phyloP scores from a whole-genome alignment of 768 basidiomycete genomes.

The Nidularia pulvinata region DNA sequence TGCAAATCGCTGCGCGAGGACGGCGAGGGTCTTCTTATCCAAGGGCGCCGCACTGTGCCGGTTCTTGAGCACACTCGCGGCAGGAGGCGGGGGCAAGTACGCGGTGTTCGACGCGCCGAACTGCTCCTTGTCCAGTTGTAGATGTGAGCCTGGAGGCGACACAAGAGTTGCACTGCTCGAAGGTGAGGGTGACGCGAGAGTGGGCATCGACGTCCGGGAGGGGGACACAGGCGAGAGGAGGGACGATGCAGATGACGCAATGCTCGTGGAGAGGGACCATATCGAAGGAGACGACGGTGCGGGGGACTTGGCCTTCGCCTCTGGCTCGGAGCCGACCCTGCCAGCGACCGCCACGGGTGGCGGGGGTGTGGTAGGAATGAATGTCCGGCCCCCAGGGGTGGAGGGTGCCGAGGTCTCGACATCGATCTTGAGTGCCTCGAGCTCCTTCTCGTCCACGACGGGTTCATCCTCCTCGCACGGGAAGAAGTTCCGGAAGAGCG shows the following conservation, averaged over 20 bases:
- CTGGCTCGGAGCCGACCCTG: slow-evolving; percentile 2
- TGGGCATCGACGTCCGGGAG: neutral
- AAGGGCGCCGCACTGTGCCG: slow-evolving; percentile 69
- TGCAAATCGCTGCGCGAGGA: slow-evolving; percentile 78
- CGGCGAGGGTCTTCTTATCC: slow-evolving; percentile 59
- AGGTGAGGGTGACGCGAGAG: slow-evolving; percentile 37
- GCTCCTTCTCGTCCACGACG: slow-evolving; percentile 21
- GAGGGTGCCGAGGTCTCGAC: neutral
- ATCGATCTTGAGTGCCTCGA: slow-evolving; percentile 10
- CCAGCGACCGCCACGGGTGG: slow-evolving; percentile 1
- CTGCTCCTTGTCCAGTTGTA: slow-evolving; percentile 22
- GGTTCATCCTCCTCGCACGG: slow-evolving; percentile 62
- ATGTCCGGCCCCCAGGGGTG: neutral
- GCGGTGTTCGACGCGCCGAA: slow-evolving; percentile 60
- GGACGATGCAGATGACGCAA: slow-evolving; percentile 45
- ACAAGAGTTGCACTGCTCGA: slow-evolving; percentile 36
- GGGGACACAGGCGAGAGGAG: slow-evolving; percentile 10
- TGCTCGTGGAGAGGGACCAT: slow-evolving; percentile 35
- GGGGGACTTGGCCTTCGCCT: neutral
- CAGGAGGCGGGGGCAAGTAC: slow-evolving; percentile 65
- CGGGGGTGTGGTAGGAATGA: neutral
- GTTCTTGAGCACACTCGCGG: slow-evolving; percentile 54
- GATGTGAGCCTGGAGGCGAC: slow-evolving; percentile 6
- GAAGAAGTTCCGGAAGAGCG: slow-evolving; percentile 90
- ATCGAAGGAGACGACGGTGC: slow-evolving; percentile 16